Evolutionary conservation across 225 moss, liverwort and hornwort genomes (phyloP).

Genomic region (Polytrichum commune): DNA sequence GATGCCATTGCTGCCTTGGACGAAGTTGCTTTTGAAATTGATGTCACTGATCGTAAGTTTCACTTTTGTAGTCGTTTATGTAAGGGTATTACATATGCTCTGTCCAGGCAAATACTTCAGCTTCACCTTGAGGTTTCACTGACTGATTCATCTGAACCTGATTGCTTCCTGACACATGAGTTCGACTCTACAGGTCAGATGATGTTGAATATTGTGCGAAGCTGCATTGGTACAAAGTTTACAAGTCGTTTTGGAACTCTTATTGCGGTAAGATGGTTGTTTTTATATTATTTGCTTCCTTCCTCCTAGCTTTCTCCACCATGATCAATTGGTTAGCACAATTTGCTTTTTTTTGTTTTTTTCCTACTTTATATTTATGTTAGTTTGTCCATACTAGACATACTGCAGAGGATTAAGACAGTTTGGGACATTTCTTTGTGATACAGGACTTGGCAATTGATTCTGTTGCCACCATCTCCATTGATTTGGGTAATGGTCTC

Average conservation of each 20-base stretch:
- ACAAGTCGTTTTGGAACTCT: conserved; percentile 87
- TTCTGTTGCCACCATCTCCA: conserved; percentile 64
- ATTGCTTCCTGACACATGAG: too few species aligned
- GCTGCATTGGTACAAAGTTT: conserved; percentile 90
- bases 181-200: conserved; percentile 43
- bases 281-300: background rate
- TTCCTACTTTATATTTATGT: too few species aligned
- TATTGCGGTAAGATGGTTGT: conserved; percentile 53
- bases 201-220: conserved; percentile 93
- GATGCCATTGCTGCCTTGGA: conserved; percentile 76
- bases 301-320: too few species aligned
- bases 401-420: too few species aligned
- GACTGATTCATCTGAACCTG: too few species aligned
- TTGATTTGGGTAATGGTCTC: conserved; percentile 76
- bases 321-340: background rate
- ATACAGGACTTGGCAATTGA: conserved; percentile 79
- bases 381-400: too few species aligned
- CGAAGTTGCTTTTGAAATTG: conserved; percentile 78
- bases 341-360: background rate
- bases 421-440: too few species aligned
- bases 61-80: background rate
- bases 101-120: too few species aligned
- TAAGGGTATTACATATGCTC: too few species aligned
- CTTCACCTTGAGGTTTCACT: too few species aligned
- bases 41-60: conserved; percentile 56